Evolutionary conservation across 2,329 filamentous ascomycete genomes (phyloP).

Genomic region (Trichophyton simii): DNA sequence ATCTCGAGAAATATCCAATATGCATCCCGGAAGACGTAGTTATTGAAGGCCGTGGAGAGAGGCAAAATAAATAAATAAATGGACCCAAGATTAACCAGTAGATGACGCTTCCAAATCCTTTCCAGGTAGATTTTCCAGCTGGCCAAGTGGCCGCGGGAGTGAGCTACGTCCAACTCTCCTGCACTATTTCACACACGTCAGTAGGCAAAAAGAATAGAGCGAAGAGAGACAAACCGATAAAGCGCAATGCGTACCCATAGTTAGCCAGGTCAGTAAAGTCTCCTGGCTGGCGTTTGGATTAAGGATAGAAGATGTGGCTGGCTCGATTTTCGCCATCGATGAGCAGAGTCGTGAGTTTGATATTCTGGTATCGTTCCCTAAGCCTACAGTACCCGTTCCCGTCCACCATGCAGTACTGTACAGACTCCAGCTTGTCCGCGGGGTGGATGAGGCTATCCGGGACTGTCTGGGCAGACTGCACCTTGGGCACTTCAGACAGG

Average conservation of each 20-base stretch:
- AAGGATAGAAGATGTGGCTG: background rate
- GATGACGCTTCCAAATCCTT: too few relatives aligned
- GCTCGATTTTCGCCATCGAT: background rate
- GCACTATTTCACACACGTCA: too few relatives aligned
- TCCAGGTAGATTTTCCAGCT: too few relatives aligned
- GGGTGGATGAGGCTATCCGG: background rate
- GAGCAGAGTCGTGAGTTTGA: background rate
- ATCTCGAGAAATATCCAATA: too few relatives aligned
- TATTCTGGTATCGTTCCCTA: background rate
- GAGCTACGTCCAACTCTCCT: too few relatives aligned
- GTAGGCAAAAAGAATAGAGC: too few relatives aligned
- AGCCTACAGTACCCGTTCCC: background rate
- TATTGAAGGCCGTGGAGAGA: too few relatives aligned
- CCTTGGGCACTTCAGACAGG: background rate
- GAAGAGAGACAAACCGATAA: too few relatives aligned
- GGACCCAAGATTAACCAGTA: too few relatives aligned
- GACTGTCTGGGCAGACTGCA: background rate
- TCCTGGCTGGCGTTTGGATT: background rate
- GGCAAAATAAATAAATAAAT: too few relatives aligned
- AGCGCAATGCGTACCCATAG: background rate
- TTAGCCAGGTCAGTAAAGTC: background rate
- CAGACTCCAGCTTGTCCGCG: background rate
- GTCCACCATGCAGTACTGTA: background rate
- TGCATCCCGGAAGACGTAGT: too few relatives aligned
- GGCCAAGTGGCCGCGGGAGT: too few relatives aligned